Percentiles rank a stretch among this genome's conserved stretches.
These are phyloP conservation scores for Aspergillus melleus DNA, from an alignment of 2,329 filamentous ascomycete species.

Conservation along the genomic window DNA sequence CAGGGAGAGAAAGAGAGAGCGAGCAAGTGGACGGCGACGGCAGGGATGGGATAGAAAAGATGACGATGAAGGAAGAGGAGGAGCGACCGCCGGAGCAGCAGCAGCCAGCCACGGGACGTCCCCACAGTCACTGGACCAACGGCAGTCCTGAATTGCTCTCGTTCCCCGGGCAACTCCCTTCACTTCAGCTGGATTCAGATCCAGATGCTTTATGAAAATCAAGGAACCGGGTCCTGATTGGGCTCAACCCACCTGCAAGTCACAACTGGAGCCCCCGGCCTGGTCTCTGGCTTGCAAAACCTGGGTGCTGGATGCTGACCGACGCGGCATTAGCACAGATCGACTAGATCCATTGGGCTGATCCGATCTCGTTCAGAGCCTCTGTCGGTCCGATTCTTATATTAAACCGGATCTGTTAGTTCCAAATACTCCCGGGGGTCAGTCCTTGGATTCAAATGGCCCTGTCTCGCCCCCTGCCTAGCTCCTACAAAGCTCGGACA, in stretches of 20 bases:
- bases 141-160: background rate
- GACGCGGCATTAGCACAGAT: background rate
- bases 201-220: background rate
- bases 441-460: background rate
- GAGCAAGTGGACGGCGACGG: too few relatives aligned
- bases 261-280: background rate
- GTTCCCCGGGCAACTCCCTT: constrained; percentile 27
- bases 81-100: background rate
- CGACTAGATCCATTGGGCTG: background rate
- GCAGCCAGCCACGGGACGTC: background rate
- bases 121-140: background rate
- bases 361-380: background rate
- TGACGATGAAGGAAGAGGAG: background rate
- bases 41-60: background rate
- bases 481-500: background rate
- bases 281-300: too few relatives aligned
- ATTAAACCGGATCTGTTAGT: background rate
- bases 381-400: background rate
- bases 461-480: background rate
- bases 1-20: background rate
- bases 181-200: background rate
- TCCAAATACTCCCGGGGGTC: background rate
- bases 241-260: constrained; percentile 4
- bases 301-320: background rate
- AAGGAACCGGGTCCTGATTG: background rate